Conservation (phyloP, 140 eudicot genomes). For the Erigeron philadelphicus region DNA sequence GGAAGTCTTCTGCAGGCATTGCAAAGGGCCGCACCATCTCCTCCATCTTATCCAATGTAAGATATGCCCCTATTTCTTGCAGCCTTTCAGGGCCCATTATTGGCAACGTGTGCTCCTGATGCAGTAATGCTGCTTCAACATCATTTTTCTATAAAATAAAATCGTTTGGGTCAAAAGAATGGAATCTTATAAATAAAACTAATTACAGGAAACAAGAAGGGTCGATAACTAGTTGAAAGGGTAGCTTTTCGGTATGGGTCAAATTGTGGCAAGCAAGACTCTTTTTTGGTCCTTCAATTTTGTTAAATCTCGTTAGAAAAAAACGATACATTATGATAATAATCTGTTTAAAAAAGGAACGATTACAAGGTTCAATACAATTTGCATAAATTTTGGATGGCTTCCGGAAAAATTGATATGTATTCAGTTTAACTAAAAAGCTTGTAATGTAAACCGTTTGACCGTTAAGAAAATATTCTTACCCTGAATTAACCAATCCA, state of each 20-base stretch:
- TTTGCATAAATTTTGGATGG: not conserved
- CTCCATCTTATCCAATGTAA: constrained; percentile 81
- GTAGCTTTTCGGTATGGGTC: not conserved
- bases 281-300: not conserved
- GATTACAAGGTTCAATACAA: not conserved
- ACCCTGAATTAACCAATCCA: not conserved
- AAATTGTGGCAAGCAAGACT: not conserved
- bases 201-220: not conserved
- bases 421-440: not conserved
- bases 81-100: constrained; percentile 98
- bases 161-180: not conserved
- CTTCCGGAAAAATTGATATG: too few species aligned
- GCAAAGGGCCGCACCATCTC: constrained; percentile 84
- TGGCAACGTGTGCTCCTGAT: constrained; percentile 91
- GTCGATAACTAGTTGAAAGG: not conserved
- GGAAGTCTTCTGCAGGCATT: constrained; percentile 97
- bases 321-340: not conserved
- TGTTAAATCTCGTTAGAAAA: not conserved
- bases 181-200: not conserved
- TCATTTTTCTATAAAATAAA: constrained; percentile 42
- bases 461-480: not conserved
- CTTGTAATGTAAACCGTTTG: not conserved
- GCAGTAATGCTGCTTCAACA: constrained; percentile 63
- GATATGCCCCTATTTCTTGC: constrained; percentile 77
- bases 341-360: not conserved